phyloP scores from a whole-genome alignment of 2,329 filamentous ascomycete genomes.

The Diaporthe citri region DNA sequence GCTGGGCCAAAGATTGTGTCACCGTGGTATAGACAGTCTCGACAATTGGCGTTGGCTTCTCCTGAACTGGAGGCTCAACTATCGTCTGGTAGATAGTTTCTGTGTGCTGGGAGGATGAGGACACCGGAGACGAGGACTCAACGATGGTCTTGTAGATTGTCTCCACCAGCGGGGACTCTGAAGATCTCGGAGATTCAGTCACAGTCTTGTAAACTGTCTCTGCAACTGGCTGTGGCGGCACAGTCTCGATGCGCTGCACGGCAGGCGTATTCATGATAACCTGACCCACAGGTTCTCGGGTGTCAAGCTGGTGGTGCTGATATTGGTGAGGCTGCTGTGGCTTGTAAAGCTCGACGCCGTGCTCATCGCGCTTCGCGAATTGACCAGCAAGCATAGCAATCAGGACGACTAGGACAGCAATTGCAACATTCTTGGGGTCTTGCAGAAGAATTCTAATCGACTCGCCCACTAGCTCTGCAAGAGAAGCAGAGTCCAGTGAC shows the following conservation, averaged over 20 bases:
- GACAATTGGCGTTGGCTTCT: slow-evolving; percentile 32
- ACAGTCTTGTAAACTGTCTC: slow-evolving; percentile 38
- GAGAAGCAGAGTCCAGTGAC: slow-evolving; percentile 58
- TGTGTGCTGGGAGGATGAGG: slow-evolving; percentile 7
- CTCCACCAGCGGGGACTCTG: slow-evolving; percentile 28
- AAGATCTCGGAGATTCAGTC: slow-evolving; percentile 10
- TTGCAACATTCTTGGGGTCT: slow-evolving; percentile 72
- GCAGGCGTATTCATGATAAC: slow-evolving; percentile 25
- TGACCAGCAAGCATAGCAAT: slow-evolving; percentile 61
- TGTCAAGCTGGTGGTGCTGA: slow-evolving; percentile 37
- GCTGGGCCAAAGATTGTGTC: slow-evolving; percentile 33
- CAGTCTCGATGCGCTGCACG: slow-evolving; percentile 14
- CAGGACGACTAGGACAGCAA: slow-evolving; percentile 66
- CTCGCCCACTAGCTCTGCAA: slow-evolving; percentile 67
- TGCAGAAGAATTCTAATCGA: slow-evolving; percentile 66
- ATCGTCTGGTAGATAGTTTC: slow-evolving; percentile 36
- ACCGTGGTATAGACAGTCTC: slow-evolving; percentile 42
- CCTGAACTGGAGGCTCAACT: slow-evolving; percentile 24
- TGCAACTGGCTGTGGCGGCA: slow-evolving; percentile 17
- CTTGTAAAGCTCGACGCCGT: slow-evolving; percentile 42
- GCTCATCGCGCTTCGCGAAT: slow-evolving; percentile 45
- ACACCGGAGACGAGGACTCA: slow-evolving; percentile 9
- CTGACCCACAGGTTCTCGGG: slow-evolving; percentile 35
- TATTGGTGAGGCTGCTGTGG: slow-evolving; percentile 31
- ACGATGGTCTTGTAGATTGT: slow-evolving; percentile 44